These are phyloP conservation scores for Solanum gandarillasii DNA, from an alignment of 257 asterid genomes.

Conservation along the genomic window DNA sequence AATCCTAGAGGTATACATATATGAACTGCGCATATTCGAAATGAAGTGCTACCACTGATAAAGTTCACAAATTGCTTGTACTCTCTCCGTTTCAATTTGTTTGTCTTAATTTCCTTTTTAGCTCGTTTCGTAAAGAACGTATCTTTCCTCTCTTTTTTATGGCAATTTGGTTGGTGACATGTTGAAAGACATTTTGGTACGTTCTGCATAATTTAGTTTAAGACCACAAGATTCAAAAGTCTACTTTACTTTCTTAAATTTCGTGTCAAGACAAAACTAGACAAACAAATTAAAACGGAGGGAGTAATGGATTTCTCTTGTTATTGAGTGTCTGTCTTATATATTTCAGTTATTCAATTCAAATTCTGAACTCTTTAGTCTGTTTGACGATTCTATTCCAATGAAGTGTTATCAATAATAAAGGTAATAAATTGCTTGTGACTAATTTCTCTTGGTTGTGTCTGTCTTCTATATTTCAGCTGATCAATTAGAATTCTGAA, in stretches of 20 bases:
- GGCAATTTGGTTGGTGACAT: neutral
- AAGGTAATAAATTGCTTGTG: neutral
- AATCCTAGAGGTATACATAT: neutral
- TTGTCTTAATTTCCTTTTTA: neutral
- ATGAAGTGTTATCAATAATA: neutral
- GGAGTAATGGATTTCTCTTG: neutral
- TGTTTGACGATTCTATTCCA: neutral
- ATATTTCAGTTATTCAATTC: neutral
- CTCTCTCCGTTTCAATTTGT: no score
- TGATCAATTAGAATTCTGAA: neutral
- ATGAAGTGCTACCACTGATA: neutral
- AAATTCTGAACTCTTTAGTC: neutral
- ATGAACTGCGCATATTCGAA: neutral
- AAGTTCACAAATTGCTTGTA: neutral
- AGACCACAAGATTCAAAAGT: neutral
- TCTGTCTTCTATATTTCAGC: neutral
- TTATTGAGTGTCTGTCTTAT: neutral
- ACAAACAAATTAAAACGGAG: neutral
- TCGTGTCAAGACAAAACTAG: neutral
- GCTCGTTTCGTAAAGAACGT: neutral
- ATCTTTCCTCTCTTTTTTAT: neutral
- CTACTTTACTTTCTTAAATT: neutral
- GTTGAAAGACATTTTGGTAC: neutral
- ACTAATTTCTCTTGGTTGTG: neutral
- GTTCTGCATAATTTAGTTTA: no score